A percentile compares a stretch with the other conserved stretches of the same genome.
Conservation (phyloP, 345 rosid genomes). For the Citrus medica region DNA sequence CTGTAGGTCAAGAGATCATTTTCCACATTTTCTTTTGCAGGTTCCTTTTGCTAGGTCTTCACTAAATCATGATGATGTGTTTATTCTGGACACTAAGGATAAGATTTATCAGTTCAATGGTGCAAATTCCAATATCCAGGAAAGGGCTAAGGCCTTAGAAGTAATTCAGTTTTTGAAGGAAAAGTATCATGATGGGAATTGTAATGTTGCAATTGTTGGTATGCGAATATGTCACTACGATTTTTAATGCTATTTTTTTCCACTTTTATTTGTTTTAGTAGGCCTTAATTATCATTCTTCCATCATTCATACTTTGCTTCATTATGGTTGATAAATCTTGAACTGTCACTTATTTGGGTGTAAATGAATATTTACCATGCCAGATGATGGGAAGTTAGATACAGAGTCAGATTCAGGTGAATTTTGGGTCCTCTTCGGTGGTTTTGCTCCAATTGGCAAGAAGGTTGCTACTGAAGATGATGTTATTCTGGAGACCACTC, state of each 20-base stretch:
- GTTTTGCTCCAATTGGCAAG: constrained; percentile 94
- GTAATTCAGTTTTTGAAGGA: constrained; percentile 92
- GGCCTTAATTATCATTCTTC: neutral
- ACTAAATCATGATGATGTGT: constrained; percentile 96
- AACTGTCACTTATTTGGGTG: constrained; percentile 16
- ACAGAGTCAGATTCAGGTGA: constrained; percentile 96
- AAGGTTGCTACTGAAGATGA: constrained; percentile 84
- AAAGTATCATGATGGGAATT: constrained; percentile 77
- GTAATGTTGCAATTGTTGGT: constrained; percentile 88
- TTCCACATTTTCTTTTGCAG: constrained; percentile 42
- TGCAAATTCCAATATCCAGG: constrained; percentile 95
- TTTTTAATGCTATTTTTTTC: constrained; percentile 7
- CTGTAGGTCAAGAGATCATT: constrained; percentile 14
- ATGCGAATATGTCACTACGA: constrained; percentile 25
- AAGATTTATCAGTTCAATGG: constrained; percentile 99
- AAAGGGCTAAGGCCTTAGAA: constrained; percentile 95
- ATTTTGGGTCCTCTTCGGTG: constrained; percentile 94
- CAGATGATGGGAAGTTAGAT: constrained; percentile 91
- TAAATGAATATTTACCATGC: constrained; percentile 21
- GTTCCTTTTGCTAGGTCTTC: constrained; percentile 95
- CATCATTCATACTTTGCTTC: neutral
- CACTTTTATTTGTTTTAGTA: neutral
- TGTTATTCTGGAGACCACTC: constrained; percentile 56
- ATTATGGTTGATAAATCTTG: neutral
- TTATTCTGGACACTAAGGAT: constrained; percentile 74